Conservation (phyloP, 1,284 basidiomycete genomes). For the Spongiforma sp. region DNA sequence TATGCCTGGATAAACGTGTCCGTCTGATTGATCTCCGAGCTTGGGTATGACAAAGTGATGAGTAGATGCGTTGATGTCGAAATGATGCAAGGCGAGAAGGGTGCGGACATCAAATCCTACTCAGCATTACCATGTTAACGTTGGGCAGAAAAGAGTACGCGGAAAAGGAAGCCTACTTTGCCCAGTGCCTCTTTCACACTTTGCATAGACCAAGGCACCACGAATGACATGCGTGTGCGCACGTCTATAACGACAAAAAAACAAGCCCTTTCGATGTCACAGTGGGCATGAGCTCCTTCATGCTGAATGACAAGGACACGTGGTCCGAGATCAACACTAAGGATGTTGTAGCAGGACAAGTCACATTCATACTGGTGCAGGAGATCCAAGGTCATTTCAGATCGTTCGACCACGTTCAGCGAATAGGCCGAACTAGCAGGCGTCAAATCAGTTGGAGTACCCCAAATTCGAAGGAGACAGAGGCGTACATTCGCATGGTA, state of each 20-base stretch:
- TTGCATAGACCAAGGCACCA: slow-evolving; percentile 47
- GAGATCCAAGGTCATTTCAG: slow-evolving; percentile 18
- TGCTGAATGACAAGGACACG: slow-evolving; percentile 15
- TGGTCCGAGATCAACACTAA: slow-evolving; percentile 17
- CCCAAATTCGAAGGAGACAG: neutral
- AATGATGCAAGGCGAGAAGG: neutral
- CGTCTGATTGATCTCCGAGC: too few species aligned
- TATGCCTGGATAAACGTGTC: too few species aligned
- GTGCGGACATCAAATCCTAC: neutral
- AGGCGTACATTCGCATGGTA: slow-evolving; percentile 10
- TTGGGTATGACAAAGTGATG: too few species aligned
- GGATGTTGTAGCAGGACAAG: slow-evolving; percentile 4
- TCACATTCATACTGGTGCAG: slow-evolving; percentile 15
- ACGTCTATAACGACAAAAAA: slow-evolving; percentile 24
- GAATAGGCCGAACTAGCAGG: slow-evolving; percentile 22
- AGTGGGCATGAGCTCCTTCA: neutral
- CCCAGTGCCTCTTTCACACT: slow-evolving; percentile 67
- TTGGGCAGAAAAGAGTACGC: neutral
- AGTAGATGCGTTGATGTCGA: slow-evolving; percentile 29
- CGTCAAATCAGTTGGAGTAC: neutral
- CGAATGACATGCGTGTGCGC: slow-evolving; percentile 3
- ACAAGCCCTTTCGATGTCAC: neutral
- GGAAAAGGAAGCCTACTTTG: slow-evolving; percentile 3
- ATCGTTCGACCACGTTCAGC: slow-evolving; percentile 4
- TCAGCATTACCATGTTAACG: neutral